Percentiles rank a stretch among this genome's conserved stretches.
Conservation (phyloP, 1,139 yeast species). For the Magnusiomyces suaveolens region DNA sequence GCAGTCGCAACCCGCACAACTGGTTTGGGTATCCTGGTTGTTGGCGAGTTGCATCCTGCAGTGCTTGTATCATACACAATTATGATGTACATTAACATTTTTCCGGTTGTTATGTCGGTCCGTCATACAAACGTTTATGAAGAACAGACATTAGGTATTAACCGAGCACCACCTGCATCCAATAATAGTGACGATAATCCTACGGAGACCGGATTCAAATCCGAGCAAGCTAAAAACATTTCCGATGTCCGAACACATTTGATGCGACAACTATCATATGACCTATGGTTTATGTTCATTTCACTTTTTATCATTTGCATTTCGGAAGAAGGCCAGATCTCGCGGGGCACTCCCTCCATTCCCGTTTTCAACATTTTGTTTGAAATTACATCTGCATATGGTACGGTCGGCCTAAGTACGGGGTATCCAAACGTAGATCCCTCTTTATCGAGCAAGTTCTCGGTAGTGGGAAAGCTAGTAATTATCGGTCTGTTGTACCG, state of each 20-base stretch:
- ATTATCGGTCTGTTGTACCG: constrained; percentile 84
- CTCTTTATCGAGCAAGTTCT: constrained; percentile 66
- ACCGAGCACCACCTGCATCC: constrained; percentile 35
- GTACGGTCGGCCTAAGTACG: constrained; percentile 84
- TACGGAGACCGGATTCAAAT: constrained; percentile 19
- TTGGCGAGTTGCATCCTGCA: constrained; percentile 71
- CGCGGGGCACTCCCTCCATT: constrained; percentile 42
- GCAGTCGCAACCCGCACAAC: constrained; percentile 92
- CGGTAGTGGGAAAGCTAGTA: constrained; percentile 66
- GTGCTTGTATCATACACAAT: constrained; percentile 88
- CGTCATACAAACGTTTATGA: constrained; percentile 96
- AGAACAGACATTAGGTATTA: constrained; percentile 87
- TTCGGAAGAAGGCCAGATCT: constrained; percentile 62
- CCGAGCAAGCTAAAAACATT: constrained; percentile 22
- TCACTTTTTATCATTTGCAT: constrained; percentile 81
- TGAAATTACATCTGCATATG: constrained; percentile 90
- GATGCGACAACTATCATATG: constrained; percentile 85
- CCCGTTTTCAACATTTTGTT: constrained; percentile 65
- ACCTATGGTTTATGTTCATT: constrained; percentile 84
- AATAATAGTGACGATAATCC: constrained; percentile 16
- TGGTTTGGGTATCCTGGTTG: constrained; percentile 67
- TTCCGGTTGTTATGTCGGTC: constrained; percentile 91
- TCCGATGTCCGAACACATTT: constrained; percentile 80
- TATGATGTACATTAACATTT: constrained; percentile 96
- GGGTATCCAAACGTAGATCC: constrained; percentile 64